Evolutionary conservation across 257 asterid genomes (phyloP).

Genomic region (Ilex asprella): DNA sequence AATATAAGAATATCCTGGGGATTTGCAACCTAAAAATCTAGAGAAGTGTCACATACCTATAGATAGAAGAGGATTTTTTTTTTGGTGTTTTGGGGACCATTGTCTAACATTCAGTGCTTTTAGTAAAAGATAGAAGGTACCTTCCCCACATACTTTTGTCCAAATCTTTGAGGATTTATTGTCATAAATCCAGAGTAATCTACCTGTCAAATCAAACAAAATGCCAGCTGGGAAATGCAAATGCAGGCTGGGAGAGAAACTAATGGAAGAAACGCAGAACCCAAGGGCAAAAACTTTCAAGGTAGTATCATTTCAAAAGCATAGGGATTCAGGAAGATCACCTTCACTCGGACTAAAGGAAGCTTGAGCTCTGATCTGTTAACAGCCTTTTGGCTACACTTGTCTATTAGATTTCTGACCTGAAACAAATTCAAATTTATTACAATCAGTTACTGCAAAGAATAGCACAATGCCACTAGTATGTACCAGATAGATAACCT

Average conservation of each 20-base stretch:
- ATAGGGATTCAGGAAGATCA: conserved; percentile 5
- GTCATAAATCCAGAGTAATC: conserved; percentile 99
- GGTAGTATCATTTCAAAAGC: neutral
- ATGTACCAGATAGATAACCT: conserved; percentile 1
- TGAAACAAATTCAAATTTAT: conserved; percentile 19
- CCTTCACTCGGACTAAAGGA: conserved; percentile 91
- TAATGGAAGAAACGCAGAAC: conserved; percentile 1
- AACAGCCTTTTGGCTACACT: conserved; percentile 47
- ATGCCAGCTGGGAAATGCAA: conserved; percentile 11
- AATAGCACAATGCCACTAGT: neutral
- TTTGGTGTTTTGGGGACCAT: neutral
- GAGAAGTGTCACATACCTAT: conserved; percentile 10
- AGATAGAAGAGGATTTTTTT: neutral
- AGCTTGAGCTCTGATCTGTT: conserved; percentile 66
- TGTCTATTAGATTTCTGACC: conserved; percentile 78
- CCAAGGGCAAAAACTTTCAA: conserved; percentile 1
- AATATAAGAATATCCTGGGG: conserved; percentile 99
- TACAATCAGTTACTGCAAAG: no score
- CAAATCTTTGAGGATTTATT: conserved; percentile 93
- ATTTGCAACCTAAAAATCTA: conserved; percentile 72
- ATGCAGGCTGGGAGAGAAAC: conserved; percentile 6
- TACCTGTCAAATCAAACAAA: conserved; percentile 49
- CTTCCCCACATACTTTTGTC: conserved; percentile 97
- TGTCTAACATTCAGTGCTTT: neutral
- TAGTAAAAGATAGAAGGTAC: conserved; percentile 26